Conservation (phyloP, 2,329 filamentous ascomycete genomes). For the Lecanicillium sp. region DNA sequence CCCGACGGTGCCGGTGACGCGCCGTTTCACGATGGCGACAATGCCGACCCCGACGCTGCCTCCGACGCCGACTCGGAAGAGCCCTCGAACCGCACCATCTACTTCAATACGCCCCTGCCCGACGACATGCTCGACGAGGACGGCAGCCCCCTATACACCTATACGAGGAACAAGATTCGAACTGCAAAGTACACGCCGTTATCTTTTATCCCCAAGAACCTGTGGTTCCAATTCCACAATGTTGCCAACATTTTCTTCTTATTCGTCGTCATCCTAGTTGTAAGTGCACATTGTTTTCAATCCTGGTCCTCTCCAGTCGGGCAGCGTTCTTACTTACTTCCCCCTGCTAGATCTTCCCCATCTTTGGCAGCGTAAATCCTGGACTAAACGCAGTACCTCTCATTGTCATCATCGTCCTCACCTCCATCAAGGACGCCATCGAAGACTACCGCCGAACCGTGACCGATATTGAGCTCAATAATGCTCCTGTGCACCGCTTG, state of each 20-base stretch:
- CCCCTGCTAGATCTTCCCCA: slow-evolving; percentile 72
- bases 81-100: slow-evolving; percentile 53
- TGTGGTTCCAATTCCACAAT: slow-evolving; percentile 98
- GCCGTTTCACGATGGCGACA: slow-evolving; percentile 20
- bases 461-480: slow-evolving; percentile 90
- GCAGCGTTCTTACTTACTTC: slow-evolving; percentile 10
- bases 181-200: slow-evolving; percentile 96
- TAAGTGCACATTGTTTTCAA: slow-evolving; percentile 41
- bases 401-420: slow-evolving; percentile 85
- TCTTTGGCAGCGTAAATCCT: slow-evolving; percentile 88
- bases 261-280: slow-evolving; percentile 87
- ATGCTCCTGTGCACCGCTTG: slow-evolving; percentile 86
- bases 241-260: slow-evolving; percentile 98
- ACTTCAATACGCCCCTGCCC: slow-evolving; percentile 81
- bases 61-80: slow-evolving; percentile 30
- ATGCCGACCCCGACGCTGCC: slow-evolving; percentile 19
- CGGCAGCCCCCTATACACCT: slow-evolving; percentile 62
- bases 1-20: slow-evolving; percentile 31
- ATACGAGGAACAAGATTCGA: slow-evolving; percentile 89
- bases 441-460: slow-evolving; percentile 91
- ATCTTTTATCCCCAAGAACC: slow-evolving; percentile 91
- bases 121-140: slow-evolving; percentile 70
- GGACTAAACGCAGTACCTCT: slow-evolving; percentile 84
- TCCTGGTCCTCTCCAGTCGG: slow-evolving; percentile 10
- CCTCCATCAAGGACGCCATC: slow-evolving; percentile 87